Evolutionary conservation across 352 stramenopile species (phyloP).

Genomic region (Detonula confervacea): DNA sequence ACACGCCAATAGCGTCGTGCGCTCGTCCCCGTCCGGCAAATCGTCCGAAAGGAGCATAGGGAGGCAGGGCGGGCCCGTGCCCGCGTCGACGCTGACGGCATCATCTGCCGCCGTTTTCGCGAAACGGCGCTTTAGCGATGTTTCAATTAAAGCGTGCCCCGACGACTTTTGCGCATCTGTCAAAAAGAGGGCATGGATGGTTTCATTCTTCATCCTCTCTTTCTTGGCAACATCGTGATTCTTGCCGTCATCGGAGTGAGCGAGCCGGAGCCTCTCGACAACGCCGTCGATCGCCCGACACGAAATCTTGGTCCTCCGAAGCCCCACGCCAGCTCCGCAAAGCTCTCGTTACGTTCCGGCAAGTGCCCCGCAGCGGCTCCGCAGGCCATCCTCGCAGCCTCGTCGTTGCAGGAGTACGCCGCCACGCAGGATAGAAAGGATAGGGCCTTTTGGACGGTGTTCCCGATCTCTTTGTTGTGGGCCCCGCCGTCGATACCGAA

Average conservation of each 20-base stretch:
- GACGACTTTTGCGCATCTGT: constrained; percentile 10
- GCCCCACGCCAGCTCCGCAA: constrained; percentile 45
- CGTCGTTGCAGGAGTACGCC: constrained; percentile 41
- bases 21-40: constrained; percentile 14
- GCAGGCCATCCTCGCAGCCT: constrained; percentile 40
- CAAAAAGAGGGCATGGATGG: no score
- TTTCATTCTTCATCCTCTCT: neutral
- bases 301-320: constrained; percentile 25
- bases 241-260: no score
- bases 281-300: constrained; percentile 57
- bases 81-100: neutral
- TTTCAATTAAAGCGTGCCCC: constrained; percentile 31
- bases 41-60: neutral
- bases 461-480: constrained; percentile 12
- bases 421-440: constrained; percentile 56
- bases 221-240: neutral
- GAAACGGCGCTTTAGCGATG: constrained; percentile 28
- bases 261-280: constrained; percentile 13
- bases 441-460: constrained; percentile 38
- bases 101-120: neutral
- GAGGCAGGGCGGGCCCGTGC: neutral
- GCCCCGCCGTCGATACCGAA: constrained; percentile 58
- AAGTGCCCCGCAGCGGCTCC: constrained; percentile 62
- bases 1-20: constrained; percentile 29
- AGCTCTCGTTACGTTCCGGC: constrained; percentile 52